Evolutionary conservation across 345 rosid species (phyloP), one percentile per base, ranked within the genome.

Genomic region (Excoecaria cochinchinensis): DNA sequence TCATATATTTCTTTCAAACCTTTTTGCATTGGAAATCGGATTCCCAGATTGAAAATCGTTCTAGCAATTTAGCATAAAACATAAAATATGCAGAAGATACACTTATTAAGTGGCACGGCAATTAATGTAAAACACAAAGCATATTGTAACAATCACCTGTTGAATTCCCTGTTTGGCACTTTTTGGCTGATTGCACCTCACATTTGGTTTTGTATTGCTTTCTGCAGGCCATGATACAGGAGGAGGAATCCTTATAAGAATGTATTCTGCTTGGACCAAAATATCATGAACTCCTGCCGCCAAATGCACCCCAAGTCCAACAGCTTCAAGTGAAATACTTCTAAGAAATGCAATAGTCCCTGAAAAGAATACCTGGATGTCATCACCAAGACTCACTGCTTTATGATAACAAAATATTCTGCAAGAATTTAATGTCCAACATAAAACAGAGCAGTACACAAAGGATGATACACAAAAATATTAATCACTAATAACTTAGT

Each of bases 251-350:
- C 83, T 87, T 40, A 87, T 82, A 67, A 93, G 78, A 64, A 86
- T 76, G 77, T 85, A 85, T 81, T 95, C 98, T 14, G 97, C 90
- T 78, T 88, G 92, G 67, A 87, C 86, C 85, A 95, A 82, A 74
- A 93, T 84, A 77, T 95, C 91, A 77, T 88, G 93, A 72, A 89
- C 90, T 60, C 97, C 93, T 0, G 96, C 98, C 75, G 99, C 93
- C 82, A 95, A 85, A 88, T 95, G 99, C 62, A 91, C 96, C 56
- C 98, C 99, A 62, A 95, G 94, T 60, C 94, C 96, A 83, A 92
- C 89, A 40, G 96, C 99, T 89, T 91, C 98, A 69, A 93, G 85
- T 63, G 98, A 95, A 77, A 95, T 81, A 78, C 98, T 95, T 85
- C 89, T 90, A 71, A 93, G 96, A 82, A 95, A 95, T 3, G 99